Base-by-base conservation (phyloP, 129 eudicot species). In the Flaveria sonorensis region DNA sequence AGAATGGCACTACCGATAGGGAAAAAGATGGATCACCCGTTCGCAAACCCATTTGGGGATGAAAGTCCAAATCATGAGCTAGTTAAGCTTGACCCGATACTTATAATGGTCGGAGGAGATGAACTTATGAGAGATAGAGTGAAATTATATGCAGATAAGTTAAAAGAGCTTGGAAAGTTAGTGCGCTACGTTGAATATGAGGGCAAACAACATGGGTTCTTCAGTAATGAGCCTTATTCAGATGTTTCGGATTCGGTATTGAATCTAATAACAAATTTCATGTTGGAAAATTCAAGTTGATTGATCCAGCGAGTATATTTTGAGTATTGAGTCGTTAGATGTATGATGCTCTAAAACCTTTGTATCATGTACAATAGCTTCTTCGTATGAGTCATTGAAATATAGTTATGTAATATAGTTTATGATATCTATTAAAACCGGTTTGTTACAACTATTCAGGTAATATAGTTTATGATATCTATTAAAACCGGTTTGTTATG, bases 11-110 rank as follows among this genome's bases (percentile, higher is more conserved):
- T 93, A 47, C 97, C 98, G 2, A 19, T 21, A 11, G 98, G 97
- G 5, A 39, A 28, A 18, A 85, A 78, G 14, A 26, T 78, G n/a
- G 98, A 90, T 76, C 83, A 93, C 32, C 96, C 97, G 6, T 71
- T 80, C 36, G 96, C 98, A 19, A 93, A 93, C 77, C 98, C 98
- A 11, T 90, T 93, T 21, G 97, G 97, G 21, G 86, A 87, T 2
- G 24, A n/a, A 1, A 90, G 96, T 72, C 88, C 87, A 14, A 88
- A 61, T 72, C 88, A 88, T 18, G 89, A 88, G 26, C 1, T 14
- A 2, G 48, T 87, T 18, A 26, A 57, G 28, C 97, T 93, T 46
- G 98, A 82, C 70, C 98, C 97, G 16, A 85, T 93, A 39, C 68
- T 93, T 14, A 79, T 90, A 40, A 62, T 90, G 0, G 88, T 68